phyloP scores from a whole-genome alignment of 1,284 basidiomycete genomes.

The Agroathelia rolfsii region DNA sequence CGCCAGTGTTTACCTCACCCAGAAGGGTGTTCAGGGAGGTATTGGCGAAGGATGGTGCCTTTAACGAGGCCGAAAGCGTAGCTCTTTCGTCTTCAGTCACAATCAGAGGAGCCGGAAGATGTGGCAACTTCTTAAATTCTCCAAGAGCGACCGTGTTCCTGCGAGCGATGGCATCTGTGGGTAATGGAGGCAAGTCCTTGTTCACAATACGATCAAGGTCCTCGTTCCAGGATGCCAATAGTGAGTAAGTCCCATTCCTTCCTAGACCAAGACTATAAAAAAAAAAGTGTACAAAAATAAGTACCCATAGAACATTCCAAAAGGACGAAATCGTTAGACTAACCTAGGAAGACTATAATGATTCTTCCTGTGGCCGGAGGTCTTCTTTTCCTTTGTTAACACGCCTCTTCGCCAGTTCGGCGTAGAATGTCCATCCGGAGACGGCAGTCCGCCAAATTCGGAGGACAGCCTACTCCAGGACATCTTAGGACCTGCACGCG shows the following conservation, averaged over 20 bases:
- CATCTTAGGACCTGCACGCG: slow-evolving; percentile 10
- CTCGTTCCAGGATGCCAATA: slow-evolving; percentile 37
- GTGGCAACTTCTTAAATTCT: slow-evolving; percentile 24
- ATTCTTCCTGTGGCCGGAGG: slow-evolving; percentile 42
- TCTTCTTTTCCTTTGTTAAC: slow-evolving; percentile 31
- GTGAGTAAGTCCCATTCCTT: slow-evolving; percentile 43
- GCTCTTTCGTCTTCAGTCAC: slow-evolving; percentile 31
- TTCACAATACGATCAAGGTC: slow-evolving; percentile 40
- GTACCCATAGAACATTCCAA: not conserved
- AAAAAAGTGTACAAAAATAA: slow-evolving; percentile 5
- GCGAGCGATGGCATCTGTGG: too few species aligned
- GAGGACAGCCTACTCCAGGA: slow-evolving; percentile 23
- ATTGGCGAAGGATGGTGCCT: too few species aligned
- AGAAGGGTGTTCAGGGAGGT: slow-evolving; percentile 38
- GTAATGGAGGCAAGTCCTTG: too few species aligned
- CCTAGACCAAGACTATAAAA: slow-evolving; percentile 48
- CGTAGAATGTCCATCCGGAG: slow-evolving; percentile 49
- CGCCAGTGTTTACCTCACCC: slow-evolving; percentile 15
- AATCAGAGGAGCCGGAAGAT: slow-evolving; percentile 22
- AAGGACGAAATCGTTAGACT: slow-evolving; percentile 11
- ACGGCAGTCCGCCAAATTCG: slow-evolving; percentile 43
- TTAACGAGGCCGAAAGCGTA: too few species aligned
- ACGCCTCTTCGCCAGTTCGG: slow-evolving; percentile 28
- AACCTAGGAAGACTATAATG: slow-evolving; percentile 59
- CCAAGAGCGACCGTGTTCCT: slow-evolving; percentile 42